Percentiles rank a stretch among this genome's conserved stretches.
These are phyloP conservation scores for Pontederia crassipes DNA, from an alignment of 176 grass and related monocot genomes.

Conservation along the genomic window DNA sequence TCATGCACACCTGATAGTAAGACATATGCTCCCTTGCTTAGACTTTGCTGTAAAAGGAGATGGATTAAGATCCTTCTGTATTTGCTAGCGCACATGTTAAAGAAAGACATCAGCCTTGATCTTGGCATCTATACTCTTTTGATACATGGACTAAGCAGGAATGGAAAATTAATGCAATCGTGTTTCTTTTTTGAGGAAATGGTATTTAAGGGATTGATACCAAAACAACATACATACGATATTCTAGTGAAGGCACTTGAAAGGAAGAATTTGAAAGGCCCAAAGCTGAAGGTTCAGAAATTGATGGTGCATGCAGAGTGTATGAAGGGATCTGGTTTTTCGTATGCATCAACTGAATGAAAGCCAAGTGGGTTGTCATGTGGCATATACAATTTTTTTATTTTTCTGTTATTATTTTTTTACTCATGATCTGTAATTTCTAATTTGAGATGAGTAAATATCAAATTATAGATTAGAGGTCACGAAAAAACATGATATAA, in stretches of 20 bases:
- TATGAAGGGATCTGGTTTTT: constrained; percentile 16
- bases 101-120: constrained; percentile 59
- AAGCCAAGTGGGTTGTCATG: background rate
- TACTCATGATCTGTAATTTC: too few species aligned
- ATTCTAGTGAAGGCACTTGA: constrained; percentile 48
- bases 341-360: constrained; percentile 4
- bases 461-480: too few species aligned
- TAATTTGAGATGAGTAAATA: too few species aligned
- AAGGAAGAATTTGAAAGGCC: constrained; percentile 36
- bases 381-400: too few species aligned
- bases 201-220: constrained; percentile 55
- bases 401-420: too few species aligned
- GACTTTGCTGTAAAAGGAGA: constrained; percentile 59
- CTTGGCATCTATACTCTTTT: constrained; percentile 66
- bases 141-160: constrained; percentile 53
- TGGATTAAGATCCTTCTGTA: constrained; percentile 60
- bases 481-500: too few species aligned
- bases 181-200: constrained; percentile 80
- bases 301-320: constrained; percentile 27
- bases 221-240: constrained; percentile 53
- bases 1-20: constrained; percentile 53
- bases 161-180: constrained; percentile 42
- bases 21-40: constrained; percentile 71
- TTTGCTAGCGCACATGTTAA: constrained; percentile 65
- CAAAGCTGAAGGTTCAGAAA: constrained; percentile 36